phyloP scores from a whole-genome alignment of 2,329 filamentous ascomycete genomes.

The Claviceps arundinis region DNA sequence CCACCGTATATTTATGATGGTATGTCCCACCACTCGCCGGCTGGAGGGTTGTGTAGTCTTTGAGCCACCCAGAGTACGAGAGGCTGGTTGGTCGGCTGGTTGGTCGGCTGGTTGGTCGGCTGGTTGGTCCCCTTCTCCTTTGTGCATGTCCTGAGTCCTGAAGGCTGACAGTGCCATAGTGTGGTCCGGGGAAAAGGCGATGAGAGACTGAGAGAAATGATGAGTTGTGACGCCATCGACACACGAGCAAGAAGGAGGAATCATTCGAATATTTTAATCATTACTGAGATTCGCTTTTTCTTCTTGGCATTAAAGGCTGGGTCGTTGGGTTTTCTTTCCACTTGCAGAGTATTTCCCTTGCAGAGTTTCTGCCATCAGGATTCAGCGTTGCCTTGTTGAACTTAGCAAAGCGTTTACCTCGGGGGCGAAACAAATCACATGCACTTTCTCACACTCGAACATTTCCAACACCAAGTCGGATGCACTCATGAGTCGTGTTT shows the following conservation, averaged over 20 bases:
- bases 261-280: background rate
- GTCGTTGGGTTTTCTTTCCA: background rate
- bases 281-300: background rate
- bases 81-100: conserved; percentile 19
- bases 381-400: background rate
- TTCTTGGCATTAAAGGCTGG: background rate
- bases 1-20: too few relatives aligned
- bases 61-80: conserved; percentile 21
- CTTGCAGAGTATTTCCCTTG: background rate
- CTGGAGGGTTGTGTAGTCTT: conserved; percentile 8
- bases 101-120: too few relatives aligned
- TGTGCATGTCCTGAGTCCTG: conserved; percentile 41
- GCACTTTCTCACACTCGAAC: too few relatives aligned
- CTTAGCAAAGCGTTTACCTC: background rate
- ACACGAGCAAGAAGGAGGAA: background rate
- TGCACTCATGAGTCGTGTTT: too few relatives aligned
- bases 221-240: too few relatives aligned
- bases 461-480: too few relatives aligned
- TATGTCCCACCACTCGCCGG: too few relatives aligned
- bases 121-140: conserved; percentile 27
- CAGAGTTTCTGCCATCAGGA: background rate
- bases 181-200: conserved; percentile 20
- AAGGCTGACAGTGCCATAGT: conserved; percentile 21
- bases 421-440: background rate
- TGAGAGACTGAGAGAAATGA: background rate